Percentiles rank a stretch among this genome's conserved stretches.
These are phyloP conservation scores for Eucalyptus shirleyi DNA, from an alignment of 345 rosid species.

Conservation along the genomic window DNA sequence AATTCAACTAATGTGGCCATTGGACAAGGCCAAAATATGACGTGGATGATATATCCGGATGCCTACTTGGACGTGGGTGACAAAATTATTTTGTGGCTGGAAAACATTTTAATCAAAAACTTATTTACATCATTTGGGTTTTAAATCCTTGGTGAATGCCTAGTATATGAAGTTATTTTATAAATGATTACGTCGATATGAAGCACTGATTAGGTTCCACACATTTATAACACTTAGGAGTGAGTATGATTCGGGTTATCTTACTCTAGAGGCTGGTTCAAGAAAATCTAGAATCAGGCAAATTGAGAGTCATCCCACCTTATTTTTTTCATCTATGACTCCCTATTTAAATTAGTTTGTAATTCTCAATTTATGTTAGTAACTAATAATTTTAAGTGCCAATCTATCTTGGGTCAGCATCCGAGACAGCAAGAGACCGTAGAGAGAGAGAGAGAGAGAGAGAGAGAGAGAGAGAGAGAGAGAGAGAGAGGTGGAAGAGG, in stretches of 20 bases:
- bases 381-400: background rate
- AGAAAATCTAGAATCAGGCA: background rate
- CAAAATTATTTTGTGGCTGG: background rate
- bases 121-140: background rate
- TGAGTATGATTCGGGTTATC: background rate
- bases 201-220: background rate
- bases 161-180: background rate
- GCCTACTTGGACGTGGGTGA: background rate
- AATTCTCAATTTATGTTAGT: background rate
- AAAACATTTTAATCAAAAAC: background rate
- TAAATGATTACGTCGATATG: too few species aligned
- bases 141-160: background rate
- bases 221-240: background rate
- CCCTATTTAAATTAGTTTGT: background rate
- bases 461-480: background rate
- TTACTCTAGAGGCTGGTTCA: background rate
- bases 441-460: background rate
- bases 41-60: background rate
- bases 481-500: too few species aligned
- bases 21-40: background rate
- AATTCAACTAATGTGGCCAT: background rate
- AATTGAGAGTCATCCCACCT: background rate
- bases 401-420: background rate
- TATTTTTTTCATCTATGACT: background rate
- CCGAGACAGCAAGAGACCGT: background rate